Percentiles rank a stretch among this genome's conserved stretches.
Evolutionary conservation across 305 asterid genomes (phyloP).

Genomic region (Striga hermonthica): DNA sequence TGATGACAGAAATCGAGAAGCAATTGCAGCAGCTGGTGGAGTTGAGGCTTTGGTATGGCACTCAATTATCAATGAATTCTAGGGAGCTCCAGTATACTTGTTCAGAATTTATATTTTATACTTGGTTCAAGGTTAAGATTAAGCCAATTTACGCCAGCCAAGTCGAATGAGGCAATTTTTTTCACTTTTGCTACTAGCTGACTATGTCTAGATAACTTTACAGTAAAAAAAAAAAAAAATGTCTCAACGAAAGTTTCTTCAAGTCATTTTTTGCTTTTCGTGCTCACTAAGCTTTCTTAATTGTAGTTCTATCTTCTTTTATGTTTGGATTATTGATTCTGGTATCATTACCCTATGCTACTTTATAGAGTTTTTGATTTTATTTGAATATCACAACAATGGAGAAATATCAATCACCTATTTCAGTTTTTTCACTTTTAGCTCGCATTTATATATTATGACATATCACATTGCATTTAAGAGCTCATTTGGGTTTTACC

Average conservation of each 20-base stretch:
- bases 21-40: slow-evolving; percentile 88
- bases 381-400: neutral
- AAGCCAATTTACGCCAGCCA: neutral
- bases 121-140: neutral
- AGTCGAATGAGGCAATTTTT: slow-evolving; percentile 4
- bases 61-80: slow-evolving; percentile 12
- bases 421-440: slow-evolving; percentile 7
- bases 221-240: neutral
- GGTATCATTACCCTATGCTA: neutral
- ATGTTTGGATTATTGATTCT: neutral
- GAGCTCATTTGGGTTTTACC: slow-evolving; percentile 9
- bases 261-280: no score
- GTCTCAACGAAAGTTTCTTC: no score
- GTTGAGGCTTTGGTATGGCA: slow-evolving; percentile 85
- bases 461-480: neutral
- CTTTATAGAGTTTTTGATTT: slow-evolving; percentile 7
- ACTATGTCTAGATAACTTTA: neutral
- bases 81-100: neutral
- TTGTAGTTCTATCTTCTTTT: slow-evolving; percentile 1
- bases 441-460: neutral
- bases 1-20: slow-evolving; percentile 94
- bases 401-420: neutral
- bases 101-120: neutral
- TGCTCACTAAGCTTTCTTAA: neutral
- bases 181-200: neutral